Evolutionary conservation across 1,284 basidiomycete species (phyloP), one percentile per base, ranked within the genome.

Genomic region (Heterobasidion parviporum): DNA sequence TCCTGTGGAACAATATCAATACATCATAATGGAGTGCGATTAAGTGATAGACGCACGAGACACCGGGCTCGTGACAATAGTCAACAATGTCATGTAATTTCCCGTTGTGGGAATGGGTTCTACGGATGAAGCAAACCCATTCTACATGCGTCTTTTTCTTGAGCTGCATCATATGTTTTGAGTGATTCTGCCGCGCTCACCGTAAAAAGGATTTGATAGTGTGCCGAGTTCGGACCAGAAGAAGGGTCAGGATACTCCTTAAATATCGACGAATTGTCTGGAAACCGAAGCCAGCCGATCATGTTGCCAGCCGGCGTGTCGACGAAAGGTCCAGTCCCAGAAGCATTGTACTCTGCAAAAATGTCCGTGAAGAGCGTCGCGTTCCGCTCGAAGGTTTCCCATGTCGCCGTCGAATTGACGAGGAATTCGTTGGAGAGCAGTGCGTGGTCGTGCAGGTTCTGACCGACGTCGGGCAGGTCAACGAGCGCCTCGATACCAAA

Each of bases 391-490:
- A 63, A 48, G 26, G 50, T 45, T 41, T 72, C 68, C 32, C 61
- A 56, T 0, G 68, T 68, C 36, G 64, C 50, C 1, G 63, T 68
- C 7, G 63, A 57, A 55, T 72, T 72, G 15, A 71, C 69, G 12
- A 57, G 45, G 59, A 64, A 76, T 12, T 60, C 55, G 53, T 64
- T 64, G 8, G 57, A 46, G 12, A 72, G 53, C 12, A 67, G 58
- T 1, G 67, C 57, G 49, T 77, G 74, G 56, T 74, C 74, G n/a
- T 63, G 62, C 16, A 79, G 61, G 60, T 78, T 78, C 61, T 73
- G 67, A 15, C 78, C 77, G 26, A 77, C 75, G 53, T 66, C 65
- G 8, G 70, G 70, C 20, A 54, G 58, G 60, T 70, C 55, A 9
- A 71, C 57, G 6, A 72, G 56, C 2, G 67, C 53, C 1, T 56